These are phyloP conservation scores for Otatea glauca DNA, from an alignment of 176 grass and related monocot genomes.

Conservation along the genomic window DNA sequence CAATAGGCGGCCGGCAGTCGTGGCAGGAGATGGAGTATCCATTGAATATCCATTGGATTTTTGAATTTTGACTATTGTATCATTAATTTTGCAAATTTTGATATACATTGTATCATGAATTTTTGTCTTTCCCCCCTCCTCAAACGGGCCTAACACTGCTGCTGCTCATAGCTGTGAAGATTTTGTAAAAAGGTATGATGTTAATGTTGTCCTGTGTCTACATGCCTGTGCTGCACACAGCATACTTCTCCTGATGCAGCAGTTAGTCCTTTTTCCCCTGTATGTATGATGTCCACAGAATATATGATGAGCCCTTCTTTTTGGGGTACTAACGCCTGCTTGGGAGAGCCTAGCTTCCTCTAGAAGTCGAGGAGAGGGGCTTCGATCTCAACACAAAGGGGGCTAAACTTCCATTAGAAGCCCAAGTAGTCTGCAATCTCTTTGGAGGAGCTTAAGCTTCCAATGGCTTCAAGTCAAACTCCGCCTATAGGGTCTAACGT, in stretches of 20 bases:
- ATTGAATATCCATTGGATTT: no score
- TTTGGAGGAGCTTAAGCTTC: not conserved
- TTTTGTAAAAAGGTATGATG: not conserved
- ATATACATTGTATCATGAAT: no score
- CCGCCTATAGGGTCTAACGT: not conserved
- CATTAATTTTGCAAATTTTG: no score
- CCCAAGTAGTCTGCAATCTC: not conserved
- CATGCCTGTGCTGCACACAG: not conserved
- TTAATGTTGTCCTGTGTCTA: not conserved
- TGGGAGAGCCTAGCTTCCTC: not conserved
- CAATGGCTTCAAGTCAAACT: not conserved
- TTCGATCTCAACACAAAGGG: not conserved
- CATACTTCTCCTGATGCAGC: not conserved
- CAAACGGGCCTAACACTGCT: not conserved
- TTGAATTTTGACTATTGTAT: no score
- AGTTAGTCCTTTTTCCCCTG: not conserved
- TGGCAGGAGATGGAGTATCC: no score
- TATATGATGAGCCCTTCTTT: not conserved
- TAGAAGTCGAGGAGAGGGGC: not conserved
- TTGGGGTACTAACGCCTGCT: not conserved
- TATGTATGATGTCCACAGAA: not conserved
- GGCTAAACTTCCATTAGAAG: not conserved
- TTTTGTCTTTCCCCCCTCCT: no score
- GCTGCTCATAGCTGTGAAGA: not conserved
- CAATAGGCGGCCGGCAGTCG: no score